phyloP scores from a whole-genome alignment of 257 asterid species.

The Solanum etuberosum region DNA sequence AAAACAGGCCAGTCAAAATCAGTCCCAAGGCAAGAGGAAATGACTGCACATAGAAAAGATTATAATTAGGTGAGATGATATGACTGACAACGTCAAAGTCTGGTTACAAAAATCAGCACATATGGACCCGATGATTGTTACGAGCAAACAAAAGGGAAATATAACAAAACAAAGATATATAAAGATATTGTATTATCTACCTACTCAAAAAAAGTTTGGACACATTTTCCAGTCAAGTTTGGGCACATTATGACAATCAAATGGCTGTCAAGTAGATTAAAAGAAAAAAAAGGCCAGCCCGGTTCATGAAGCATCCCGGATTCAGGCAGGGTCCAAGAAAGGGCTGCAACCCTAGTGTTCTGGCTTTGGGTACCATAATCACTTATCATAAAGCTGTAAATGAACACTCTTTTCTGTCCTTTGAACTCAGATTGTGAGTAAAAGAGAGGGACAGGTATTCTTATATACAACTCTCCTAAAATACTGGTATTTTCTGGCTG shows the following conservation, averaged over 20 bases:
- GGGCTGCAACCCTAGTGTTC: neutral
- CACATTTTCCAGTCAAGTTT: neutral
- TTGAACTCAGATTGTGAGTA: neutral
- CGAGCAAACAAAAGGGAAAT: neutral
- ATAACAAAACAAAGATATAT: neutral
- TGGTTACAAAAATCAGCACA: neutral
- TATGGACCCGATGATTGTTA: neutral
- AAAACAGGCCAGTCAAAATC: slow-evolving; percentile 52
- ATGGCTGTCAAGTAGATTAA: neutral
- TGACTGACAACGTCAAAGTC: neutral
- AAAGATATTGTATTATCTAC: neutral
- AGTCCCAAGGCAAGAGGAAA: slow-evolving; percentile 61
- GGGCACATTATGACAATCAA: neutral
- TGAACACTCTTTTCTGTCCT: neutral
- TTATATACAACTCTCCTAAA: neutral
- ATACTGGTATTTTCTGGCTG: neutral
- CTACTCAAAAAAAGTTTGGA: neutral
- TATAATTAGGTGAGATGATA: neutral
- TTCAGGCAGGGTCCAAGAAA: neutral
- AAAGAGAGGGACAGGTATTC: neutral
- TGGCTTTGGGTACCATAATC: neutral
- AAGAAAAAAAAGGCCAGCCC: neutral
- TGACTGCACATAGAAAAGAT: slow-evolving; percentile 44
- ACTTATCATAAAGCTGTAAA: neutral
- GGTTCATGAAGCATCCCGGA: neutral